A percentile compares a stretch with the other conserved stretches of the same genome.
Evolutionary conservation across 1,284 basidiomycete genomes (phyloP).

Genomic region (Porodaedalea pini): DNA sequence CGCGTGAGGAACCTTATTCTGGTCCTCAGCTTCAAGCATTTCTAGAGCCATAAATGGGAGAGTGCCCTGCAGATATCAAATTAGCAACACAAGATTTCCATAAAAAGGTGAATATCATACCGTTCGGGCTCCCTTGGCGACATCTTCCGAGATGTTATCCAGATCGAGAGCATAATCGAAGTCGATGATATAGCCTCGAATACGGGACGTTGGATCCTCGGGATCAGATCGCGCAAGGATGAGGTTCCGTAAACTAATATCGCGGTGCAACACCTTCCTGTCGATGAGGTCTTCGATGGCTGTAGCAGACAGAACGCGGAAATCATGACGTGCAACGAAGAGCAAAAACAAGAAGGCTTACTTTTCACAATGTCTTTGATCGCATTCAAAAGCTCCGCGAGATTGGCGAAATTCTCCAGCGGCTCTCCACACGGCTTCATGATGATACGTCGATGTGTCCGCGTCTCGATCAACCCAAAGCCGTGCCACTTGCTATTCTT

Average conservation of each 20-base stretch:
- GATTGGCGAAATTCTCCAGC: background rate
- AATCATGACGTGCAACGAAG: background rate
- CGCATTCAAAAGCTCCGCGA: background rate
- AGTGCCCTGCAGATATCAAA: background rate
- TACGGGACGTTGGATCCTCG: background rate
- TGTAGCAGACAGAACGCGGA: background rate
- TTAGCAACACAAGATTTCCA: background rate
- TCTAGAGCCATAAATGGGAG: conserved; percentile 4
- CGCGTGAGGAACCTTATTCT: background rate
- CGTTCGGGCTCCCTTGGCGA: background rate
- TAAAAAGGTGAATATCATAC: background rate
- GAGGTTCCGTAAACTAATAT: background rate
- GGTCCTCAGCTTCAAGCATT: background rate
- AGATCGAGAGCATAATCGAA: background rate
- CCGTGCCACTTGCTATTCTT: no score
- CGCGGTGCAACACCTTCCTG: conserved; percentile 1
- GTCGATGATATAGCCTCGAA: background rate
- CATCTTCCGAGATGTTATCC: background rate
- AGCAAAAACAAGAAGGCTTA: background rate
- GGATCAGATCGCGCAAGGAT: background rate
- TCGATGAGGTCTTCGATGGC: background rate
- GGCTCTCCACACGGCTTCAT: background rate
- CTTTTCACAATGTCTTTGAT: conserved; percentile 3
- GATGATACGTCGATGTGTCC: no score
- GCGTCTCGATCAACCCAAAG: no score